phyloP scores from a whole-genome alignment of 2,329 filamentous ascomycete species.

The Camillea tinctor region DNA sequence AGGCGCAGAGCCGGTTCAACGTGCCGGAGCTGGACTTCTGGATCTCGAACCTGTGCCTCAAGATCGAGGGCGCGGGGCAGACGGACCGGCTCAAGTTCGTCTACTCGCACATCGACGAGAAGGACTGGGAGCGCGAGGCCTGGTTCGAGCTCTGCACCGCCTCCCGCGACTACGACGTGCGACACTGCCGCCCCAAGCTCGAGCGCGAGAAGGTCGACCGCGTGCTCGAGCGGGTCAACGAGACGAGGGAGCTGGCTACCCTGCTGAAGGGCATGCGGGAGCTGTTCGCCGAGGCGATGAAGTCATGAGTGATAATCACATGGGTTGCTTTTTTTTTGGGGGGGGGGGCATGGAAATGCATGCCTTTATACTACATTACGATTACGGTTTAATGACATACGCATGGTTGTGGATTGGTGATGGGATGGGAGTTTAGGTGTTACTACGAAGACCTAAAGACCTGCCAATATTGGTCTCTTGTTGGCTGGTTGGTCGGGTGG shows the following conservation, averaged over 20 bases:
- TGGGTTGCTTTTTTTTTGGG: no score
- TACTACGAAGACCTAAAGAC: neutral
- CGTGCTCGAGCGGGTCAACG: constrained; percentile 77
- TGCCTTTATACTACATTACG: neutral
- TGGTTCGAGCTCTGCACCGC: constrained; percentile 90
- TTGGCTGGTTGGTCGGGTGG: neutral
- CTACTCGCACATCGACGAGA: constrained; percentile 82
- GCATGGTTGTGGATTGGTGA: neutral
- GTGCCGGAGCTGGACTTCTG: constrained; percentile 93
- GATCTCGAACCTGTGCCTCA: constrained; percentile 84
- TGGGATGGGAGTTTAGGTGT: neutral
- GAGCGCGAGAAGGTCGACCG: constrained; percentile 75
- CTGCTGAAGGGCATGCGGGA: constrained; percentile 82
- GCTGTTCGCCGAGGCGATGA: constrained; percentile 69
- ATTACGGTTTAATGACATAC: neutral
- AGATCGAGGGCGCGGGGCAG: constrained; percentile 84
- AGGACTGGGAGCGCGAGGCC: constrained; percentile 83
- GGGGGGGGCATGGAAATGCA: neutral
- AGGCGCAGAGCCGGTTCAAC: constrained; percentile 84
- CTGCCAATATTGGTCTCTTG: neutral
- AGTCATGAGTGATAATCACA: constrained; percentile 36
- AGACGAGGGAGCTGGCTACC: constrained; percentile 68
- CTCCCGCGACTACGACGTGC: constrained; percentile 80
- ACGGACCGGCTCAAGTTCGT: constrained; percentile 87
- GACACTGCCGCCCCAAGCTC: constrained; percentile 77